Base-by-base conservation (phyloP, 495 filamentous ascomycete species). In the Penicillium verhagenii region DNA sequence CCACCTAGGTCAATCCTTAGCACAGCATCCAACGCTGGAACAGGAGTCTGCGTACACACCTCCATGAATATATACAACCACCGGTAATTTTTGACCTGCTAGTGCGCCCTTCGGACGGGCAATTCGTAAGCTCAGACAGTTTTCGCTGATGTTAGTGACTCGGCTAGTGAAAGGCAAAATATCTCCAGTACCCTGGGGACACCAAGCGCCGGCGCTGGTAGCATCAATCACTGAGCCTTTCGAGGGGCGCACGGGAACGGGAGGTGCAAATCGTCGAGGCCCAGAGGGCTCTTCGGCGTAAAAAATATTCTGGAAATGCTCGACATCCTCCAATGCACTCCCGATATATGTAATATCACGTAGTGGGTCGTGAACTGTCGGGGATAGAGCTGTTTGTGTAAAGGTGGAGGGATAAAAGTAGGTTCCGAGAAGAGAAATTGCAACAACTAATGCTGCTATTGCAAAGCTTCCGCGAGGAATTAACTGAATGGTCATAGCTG, bases 241-340 rank as follows among this genome's bases (percentile, higher is more conserved):
- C 16, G 57, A 16, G 4, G 65, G 69, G 4, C 53, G 52, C 39
- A 64, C 61, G 8, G 72, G 63, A 6, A 63, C 47, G 3, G 78
- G 78, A 6, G 74, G 68, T 24, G 73, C 72, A 60, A 81, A 81
- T 9, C 76, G 70, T 18, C 73, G 69, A 6, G 56, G 25, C 2
- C 73, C 77, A 13, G 63, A 42, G 4, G 77, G 78, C 44, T 72
- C 71, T 53, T 76, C 42, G 1, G 70, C 78, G 49, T 72, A 81
- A 18, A 72, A 72, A 23, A 81, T 75, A 26, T 70, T 71, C 10
- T 75, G 64, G 56, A 79, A 81, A 7, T 69, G 69, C 19, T 81
- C 76, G 25, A 79, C 59, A 0, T 63, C 69, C 11, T 28, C 13
- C 11, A 42, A 43, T 2, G 11, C 14, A 28, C 48, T 59, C 4